These are phyloP conservation scores for Verticillium alfalfae DNA, from an alignment of 2,329 filamentous ascomycete genomes.

Conservation along the genomic window DNA sequence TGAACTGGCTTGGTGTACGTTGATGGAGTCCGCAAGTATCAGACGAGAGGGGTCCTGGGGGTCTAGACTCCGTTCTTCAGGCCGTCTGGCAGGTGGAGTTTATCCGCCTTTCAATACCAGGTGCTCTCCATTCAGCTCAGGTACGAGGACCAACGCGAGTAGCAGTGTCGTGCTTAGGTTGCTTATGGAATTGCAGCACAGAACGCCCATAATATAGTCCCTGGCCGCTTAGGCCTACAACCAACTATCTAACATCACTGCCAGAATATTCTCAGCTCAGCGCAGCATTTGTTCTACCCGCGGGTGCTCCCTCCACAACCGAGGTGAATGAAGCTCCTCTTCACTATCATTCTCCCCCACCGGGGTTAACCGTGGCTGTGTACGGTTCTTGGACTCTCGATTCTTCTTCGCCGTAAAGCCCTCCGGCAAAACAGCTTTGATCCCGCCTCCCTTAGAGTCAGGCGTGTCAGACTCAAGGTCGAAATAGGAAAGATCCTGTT, in stretches of 20 bases:
- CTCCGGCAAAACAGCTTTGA: not conserved
- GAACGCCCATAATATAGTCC: not conserved
- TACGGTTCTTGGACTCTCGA: not conserved
- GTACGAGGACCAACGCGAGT: not conserved
- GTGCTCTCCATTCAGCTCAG: not conserved
- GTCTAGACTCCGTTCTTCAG: no score
- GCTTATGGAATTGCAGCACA: no score
- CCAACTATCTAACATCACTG: no score
- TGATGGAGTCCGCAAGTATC: no score
- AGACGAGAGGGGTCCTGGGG: no score
- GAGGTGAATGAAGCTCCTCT: slow-evolving; percentile 3
- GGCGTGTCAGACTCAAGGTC: not conserved
- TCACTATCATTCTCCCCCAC: slow-evolving; percentile 3
- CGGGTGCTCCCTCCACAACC: not conserved
- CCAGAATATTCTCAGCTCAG: not conserved
- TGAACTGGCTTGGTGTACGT: no score
- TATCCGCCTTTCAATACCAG: no score
- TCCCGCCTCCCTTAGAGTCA: not conserved
- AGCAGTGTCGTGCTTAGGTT: not conserved
- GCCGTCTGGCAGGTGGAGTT: no score
- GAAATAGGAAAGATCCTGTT: not conserved
- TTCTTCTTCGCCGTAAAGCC: not conserved
- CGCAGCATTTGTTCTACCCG: not conserved
- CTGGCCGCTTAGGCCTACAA: not conserved
- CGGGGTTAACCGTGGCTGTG: not conserved